Evolutionary conservation across 495 filamentous ascomycete species (phyloP), one percentile per base, ranked within the genome.

Genomic region (Penicillium goetzii): DNA sequence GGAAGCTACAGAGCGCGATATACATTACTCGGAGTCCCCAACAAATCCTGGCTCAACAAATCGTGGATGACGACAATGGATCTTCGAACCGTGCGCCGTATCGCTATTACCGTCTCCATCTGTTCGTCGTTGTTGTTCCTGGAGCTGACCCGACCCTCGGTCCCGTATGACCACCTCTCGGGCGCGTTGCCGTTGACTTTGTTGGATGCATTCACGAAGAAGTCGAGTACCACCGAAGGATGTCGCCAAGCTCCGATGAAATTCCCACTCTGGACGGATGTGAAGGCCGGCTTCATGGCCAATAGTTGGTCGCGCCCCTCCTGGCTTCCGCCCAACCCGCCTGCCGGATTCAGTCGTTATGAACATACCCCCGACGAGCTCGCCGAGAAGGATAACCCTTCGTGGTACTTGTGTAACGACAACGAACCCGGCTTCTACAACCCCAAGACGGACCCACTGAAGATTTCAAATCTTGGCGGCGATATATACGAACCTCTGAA

Each of bases 391-490:
- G 68, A 71, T 26, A 72, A 72, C 28, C 41, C 60, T 15, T 66
- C 53, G 8, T 63, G 59, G 52, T 71, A 62, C 45, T 51, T 65
- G 12, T 72, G 66, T 34, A 63, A 54, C 26, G 66, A 58, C 25
- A 62, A 59, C 11, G 60, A 71, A 28, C 30, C 56, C 0, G 63
- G 66, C 47, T 73, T 73, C 38, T 83, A 79, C 56, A 70, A 80
- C 36, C 72, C 79, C 4, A 69, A 68, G 11, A 60, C 63, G 2
- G 80, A 83, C 55, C 79, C 80, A 0, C 63, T 81, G 0, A 80
- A 78, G 66, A 70, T 83, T 38, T 76, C 76, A 8, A 83, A 83
- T 54, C 60, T 81, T 17, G 74, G 73, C 7, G 64, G 73, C 11
- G 68, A 72, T 0, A 62, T 83, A 1, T 68, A 79, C 19, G 65